phyloP scores from a whole-genome alignment of 257 asterid species.

The Galeopsis tetrahit region DNA sequence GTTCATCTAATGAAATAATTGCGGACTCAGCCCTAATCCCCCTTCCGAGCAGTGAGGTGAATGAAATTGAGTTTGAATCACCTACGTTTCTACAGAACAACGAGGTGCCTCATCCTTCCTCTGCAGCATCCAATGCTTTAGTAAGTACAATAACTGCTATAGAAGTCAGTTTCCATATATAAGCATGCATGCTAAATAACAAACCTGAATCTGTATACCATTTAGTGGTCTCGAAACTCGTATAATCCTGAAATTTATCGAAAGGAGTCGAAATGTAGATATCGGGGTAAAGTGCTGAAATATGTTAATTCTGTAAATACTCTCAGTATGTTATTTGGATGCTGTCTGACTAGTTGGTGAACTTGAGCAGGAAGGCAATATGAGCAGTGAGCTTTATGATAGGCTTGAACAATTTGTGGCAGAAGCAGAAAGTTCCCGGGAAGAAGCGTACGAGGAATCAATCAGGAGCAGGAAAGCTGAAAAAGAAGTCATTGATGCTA shows the following conservation, averaged over 20 bases:
- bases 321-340: constrained; percentile 10
- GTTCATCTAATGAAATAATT: constrained; percentile 51
- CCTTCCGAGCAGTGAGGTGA: constrained; percentile 35
- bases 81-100: constrained; percentile 31
- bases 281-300: constrained; percentile 9
- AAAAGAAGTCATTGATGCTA: constrained; percentile 58
- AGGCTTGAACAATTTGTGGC: constrained; percentile 63
- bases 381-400: constrained; percentile 56
- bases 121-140: constrained; percentile 42
- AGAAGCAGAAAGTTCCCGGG: constrained; percentile 73
- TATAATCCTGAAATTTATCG: background rate
- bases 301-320: constrained; percentile 4
- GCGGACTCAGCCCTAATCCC: constrained; percentile 48
- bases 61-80: constrained; percentile 41
- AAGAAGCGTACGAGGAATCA: constrained; percentile 78
- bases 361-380: constrained; percentile 57
- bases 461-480: constrained; percentile 71
- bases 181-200: background rate
- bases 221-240: background rate
- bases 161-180: constrained; percentile 10
- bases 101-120: constrained; percentile 27
- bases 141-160: constrained; percentile 53
- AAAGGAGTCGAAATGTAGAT: background rate
- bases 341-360: constrained; percentile 35
- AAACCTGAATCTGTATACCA: background rate